Conservation (phyloP, 495 filamentous ascomycete genomes). For the Xylaria flabelliformis region DNA sequence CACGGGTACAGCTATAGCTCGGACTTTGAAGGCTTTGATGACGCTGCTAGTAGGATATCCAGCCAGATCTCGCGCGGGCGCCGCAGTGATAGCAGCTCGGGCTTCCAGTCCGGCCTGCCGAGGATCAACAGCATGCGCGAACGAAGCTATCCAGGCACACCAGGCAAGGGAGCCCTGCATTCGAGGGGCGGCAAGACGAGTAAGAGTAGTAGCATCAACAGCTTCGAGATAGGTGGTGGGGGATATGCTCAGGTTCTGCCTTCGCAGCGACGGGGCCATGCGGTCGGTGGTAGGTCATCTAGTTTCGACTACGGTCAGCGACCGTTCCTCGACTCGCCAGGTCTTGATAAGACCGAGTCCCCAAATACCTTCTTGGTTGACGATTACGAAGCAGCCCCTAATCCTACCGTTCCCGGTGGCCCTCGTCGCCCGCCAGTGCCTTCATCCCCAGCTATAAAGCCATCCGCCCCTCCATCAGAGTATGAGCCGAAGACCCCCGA, state of each 20-base stretch:
- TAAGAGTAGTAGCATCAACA: conserved; percentile 73
- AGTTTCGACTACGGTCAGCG: conserved; percentile 76
- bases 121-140: conserved; percentile 69
- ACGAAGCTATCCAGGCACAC: conserved; percentile 46
- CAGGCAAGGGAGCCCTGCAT: conserved; percentile 43
- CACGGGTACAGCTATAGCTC: conserved; percentile 79
- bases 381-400: conserved; percentile 84
- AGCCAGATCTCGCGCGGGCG: conserved; percentile 64
- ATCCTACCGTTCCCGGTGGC: conserved; percentile 83
- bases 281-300: conserved; percentile 68
- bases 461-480: conserved; percentile 47
- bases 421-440: conserved; percentile 64
- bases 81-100: conserved; percentile 82
- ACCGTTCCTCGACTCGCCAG: conserved; percentile 39
- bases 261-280: conserved; percentile 63
- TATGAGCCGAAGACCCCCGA: conserved; percentile 48
- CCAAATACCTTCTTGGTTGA: conserved; percentile 54
- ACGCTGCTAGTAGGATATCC: conserved; percentile 65
- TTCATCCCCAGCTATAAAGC: conserved; percentile 39
- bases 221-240: conserved; percentile 65
- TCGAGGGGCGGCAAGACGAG: conserved; percentile 67
- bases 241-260: conserved; percentile 61
- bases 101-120: conserved; percentile 66
- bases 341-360: conserved; percentile 53
- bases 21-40: conserved; percentile 69